Base-by-base conservation (phyloP, 2,329 filamentous ascomycete species). In the Aspergillus spinulosporus region DNA sequence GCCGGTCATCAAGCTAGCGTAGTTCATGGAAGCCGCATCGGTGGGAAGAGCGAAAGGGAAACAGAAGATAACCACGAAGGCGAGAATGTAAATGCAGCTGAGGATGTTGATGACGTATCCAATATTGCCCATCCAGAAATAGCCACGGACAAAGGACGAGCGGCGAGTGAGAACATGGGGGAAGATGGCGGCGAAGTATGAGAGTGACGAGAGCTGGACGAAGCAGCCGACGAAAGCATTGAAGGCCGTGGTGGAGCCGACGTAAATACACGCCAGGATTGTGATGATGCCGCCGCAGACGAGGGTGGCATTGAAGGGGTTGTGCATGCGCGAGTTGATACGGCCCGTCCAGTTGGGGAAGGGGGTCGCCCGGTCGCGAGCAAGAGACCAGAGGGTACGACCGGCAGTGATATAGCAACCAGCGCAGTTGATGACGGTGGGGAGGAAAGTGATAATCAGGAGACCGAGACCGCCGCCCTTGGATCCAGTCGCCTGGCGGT, bases 191-290 rank as follows among this genome's bases (percentile, higher is more conserved):
- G 83, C 82, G 2, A 87, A 74, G 66, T 87, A 89, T 0, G 83
- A 86, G 7, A 81, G 65, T 0, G 80, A 80, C 2, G 75, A 74
- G 0, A 86, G 74, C 11, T 85, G 76, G 51, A 84, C 78, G 66
- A 84, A 86, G 0, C 77, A 80, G 7, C 84, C 84, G 5, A 88
- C 82, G 28, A 89, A 83, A 0, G 86, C 86, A 42, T 83, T 81
- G 72, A 89, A 90, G 0, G 87, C 87, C 0, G 84, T 86, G 1
- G 78, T 80, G 58, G 78, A 84, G n/a, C 83, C 86, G 1, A 89
- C 79, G 61, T 88, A 88, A 44, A 89, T 85, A 42, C 77, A 78
- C 0, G 85, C 86, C 0, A 89, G 74, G 2, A 86, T 67, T 0
- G 84, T 84, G 26, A 80, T 80, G 52, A 80, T 70, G 40, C 73